Evolutionary conservation across 495 filamentous ascomycete species (phyloP).

Genomic region (Viridothelium virens): DNA sequence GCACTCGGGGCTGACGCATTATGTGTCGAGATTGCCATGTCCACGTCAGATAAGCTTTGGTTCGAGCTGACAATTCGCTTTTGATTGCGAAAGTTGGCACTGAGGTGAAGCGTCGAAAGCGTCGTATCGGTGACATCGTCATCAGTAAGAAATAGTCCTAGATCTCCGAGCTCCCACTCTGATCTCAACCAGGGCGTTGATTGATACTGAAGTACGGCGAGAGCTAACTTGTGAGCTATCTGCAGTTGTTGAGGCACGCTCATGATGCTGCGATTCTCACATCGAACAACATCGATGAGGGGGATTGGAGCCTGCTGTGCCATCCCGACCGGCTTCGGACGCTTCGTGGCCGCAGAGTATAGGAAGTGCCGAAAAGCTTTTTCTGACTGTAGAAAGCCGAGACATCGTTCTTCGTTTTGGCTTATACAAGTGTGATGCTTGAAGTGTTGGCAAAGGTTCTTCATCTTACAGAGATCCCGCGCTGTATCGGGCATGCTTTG

Average conservation of each 20-base stretch:
- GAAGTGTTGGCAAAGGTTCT: conserved; percentile 22
- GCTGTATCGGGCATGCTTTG: background rate
- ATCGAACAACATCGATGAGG: conserved; percentile 11
- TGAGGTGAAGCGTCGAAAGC: conserved; percentile 30
- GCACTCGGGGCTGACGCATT: background rate
- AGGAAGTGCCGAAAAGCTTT: conserved; percentile 17
- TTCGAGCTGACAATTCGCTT: background rate
- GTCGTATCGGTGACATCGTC: conserved; percentile 13
- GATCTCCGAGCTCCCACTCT: conserved; percentile 33
- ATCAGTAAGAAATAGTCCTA: conserved; percentile 27
- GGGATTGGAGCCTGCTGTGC: conserved; percentile 10
- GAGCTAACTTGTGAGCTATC: conserved; percentile 33
- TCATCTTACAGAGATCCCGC: background rate
- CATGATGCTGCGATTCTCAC: conserved; percentile 10
- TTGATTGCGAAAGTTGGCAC: conserved; percentile 11
- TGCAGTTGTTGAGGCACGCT: conserved; percentile 27
- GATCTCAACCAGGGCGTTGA: conserved; percentile 33
- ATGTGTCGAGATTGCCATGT: background rate
- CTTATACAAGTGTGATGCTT: conserved; percentile 18
- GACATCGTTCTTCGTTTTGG: conserved; percentile 13
- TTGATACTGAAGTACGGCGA: conserved; percentile 36
- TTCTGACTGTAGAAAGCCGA: conserved; percentile 21
- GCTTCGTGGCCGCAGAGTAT: conserved; percentile 13
- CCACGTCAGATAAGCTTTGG: background rate
- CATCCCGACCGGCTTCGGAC: background rate